phyloP scores from a whole-genome alignment of 306 rosid genomes.

The Inga laurina region DNA sequence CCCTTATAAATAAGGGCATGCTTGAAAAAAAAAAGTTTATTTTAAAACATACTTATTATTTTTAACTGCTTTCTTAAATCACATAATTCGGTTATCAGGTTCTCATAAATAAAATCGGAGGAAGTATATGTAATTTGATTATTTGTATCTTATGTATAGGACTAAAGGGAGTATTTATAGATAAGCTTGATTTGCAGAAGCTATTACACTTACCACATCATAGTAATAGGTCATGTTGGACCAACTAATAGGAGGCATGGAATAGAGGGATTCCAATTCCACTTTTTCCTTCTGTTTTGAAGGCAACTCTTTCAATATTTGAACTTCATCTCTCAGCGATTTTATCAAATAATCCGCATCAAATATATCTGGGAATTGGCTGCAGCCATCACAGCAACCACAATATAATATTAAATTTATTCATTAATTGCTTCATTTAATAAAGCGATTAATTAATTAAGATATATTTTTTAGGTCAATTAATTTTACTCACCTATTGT shows the following conservation, averaged over 20 bases:
- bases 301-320: constrained; percentile 63
- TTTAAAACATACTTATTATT: too few relatives aligned
- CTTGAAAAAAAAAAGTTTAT: too few relatives aligned
- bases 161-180: too few relatives aligned
- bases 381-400: constrained; percentile 20
- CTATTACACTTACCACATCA: constrained; percentile 44
- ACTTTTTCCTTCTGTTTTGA: constrained; percentile 51
- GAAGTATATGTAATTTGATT: too few relatives aligned
- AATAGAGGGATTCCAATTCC: constrained; percentile 43
- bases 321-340: constrained; percentile 70
- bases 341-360: constrained; percentile 64
- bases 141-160: too few relatives aligned
- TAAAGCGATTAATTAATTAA: too few relatives aligned
- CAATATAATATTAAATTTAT: background rate
- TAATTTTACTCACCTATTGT: constrained; percentile 45
- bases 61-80: too few relatives aligned
- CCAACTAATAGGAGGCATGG: constrained; percentile 88
- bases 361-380: constrained; percentile 64
- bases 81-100: too few relatives aligned
- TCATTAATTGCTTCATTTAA: background rate
- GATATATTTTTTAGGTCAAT: background rate
- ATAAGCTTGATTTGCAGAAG: background rate
- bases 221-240: constrained; percentile 72
- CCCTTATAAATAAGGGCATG: too few relatives aligned
- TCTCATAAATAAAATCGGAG: too few relatives aligned